A percentile compares a stretch with the other conserved stretches of the same genome.
phyloP scores from a whole-genome alignment of 1,139 yeast species.

The Candida sp. region DNA sequence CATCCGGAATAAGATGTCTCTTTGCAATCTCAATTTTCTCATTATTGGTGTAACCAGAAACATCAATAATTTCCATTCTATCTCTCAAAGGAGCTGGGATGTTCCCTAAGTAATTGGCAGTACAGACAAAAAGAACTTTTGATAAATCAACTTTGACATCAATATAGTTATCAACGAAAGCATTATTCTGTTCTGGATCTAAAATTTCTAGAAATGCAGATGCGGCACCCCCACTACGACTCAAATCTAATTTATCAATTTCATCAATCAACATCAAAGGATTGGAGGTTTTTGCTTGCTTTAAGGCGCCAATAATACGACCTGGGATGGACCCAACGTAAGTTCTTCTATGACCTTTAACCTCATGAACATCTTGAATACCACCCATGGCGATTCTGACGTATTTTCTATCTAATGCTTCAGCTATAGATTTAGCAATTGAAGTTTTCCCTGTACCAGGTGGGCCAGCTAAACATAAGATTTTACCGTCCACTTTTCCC shows the following conservation, averaged over 20 bases:
- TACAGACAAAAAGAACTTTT: constrained; percentile 90
- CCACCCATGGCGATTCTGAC: constrained; percentile 97
- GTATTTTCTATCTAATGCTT: constrained; percentile 80
- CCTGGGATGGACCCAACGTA: constrained; percentile 98
- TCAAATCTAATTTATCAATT: constrained; percentile 72
- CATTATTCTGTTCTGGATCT: constrained; percentile 93
- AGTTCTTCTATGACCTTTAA: constrained; percentile 96
- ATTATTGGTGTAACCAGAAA: constrained; percentile 90
- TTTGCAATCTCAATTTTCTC: constrained; percentile 92
- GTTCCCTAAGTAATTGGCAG: constrained; percentile 86
- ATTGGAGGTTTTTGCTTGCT: constrained; percentile 85
- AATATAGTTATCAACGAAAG: constrained; percentile 87
- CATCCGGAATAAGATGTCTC: constrained; percentile 84
- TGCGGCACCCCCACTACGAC: constrained; percentile 90
- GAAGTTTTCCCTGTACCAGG: constrained; percentile 99
- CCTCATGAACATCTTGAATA: constrained; percentile 93
- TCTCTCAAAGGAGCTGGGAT: constrained; percentile 93
- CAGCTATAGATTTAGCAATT: constrained; percentile 91
- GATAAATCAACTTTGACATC: constrained; percentile 94
- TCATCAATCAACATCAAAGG: constrained; percentile 94
- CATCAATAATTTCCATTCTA: constrained; percentile 96
- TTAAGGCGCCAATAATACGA: constrained; percentile 82
- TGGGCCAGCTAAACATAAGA: constrained; percentile 93
- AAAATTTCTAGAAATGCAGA: constrained; percentile 82
- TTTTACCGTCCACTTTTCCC: constrained; percentile 91